Evolutionary conservation across 768 basidiomycete species (phyloP).

Genomic region (Russula sp.): DNA sequence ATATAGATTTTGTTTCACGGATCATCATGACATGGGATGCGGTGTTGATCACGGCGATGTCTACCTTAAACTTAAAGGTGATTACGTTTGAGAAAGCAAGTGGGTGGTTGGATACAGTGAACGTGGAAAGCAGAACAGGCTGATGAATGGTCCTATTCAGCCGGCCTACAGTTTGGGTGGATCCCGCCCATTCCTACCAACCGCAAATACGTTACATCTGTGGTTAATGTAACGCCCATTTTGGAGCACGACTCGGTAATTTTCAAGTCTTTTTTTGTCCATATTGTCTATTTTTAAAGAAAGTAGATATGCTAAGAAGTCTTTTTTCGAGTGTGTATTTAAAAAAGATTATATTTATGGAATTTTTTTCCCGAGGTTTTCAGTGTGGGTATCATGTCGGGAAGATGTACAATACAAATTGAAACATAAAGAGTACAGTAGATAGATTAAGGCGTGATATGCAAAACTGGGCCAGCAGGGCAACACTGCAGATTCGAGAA

Average conservation of each 20-base stretch:
- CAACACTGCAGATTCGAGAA: too few species aligned
- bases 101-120: conserved; percentile 82
- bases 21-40: background rate
- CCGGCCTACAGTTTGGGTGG: conserved; percentile 78
- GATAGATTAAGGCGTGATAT: too few species aligned
- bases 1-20: too few species aligned
- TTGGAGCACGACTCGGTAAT: background rate
- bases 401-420: too few species aligned
- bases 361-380: too few species aligned
- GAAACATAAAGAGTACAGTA: too few species aligned
- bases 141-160: conserved; percentile 89
- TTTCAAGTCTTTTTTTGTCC: background rate
- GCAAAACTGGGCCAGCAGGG: too few species aligned
- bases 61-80: too few species aligned
- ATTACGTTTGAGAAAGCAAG: conserved; percentile 65
- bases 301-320: too few species aligned
- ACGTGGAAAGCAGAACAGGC: conserved; percentile 81
- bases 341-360: background rate
- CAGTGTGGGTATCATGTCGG: background rate
- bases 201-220: conserved; percentile 64
- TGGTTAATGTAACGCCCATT: conserved; percentile 19
- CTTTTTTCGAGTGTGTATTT: too few species aligned
- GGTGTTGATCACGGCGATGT: background rate
- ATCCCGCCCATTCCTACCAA: conserved; percentile 64
- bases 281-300: too few species aligned